Conservation (phyloP, 495 filamentous ascomycete species). For the Neurospora intermedia region DNA sequence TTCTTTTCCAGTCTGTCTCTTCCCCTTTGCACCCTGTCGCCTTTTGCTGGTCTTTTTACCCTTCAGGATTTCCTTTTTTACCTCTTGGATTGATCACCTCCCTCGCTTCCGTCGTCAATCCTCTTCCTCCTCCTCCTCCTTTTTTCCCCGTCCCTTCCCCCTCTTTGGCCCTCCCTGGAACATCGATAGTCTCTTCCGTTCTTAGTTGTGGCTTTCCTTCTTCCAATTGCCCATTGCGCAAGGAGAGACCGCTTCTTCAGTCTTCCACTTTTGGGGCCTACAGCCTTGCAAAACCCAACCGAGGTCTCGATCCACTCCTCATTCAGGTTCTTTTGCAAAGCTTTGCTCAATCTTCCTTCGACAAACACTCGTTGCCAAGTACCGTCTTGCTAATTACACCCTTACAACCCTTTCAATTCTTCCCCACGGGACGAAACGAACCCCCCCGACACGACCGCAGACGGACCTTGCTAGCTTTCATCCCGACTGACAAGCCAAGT, state of each 20-base stretch:
- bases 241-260: neutral
- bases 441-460: neutral
- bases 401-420: neutral
- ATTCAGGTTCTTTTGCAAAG: neutral
- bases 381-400: neutral
- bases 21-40: conserved; percentile 2
- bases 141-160: conserved; percentile 6
- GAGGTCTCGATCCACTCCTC: neutral
- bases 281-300: neutral
- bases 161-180: neutral
- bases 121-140: conserved; percentile 8
- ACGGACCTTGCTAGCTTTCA: neutral
- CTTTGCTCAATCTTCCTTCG: conserved; percentile 1
- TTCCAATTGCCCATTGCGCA: neutral
- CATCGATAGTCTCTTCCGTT: conserved; percentile 1
- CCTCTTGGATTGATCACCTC: conserved; percentile 3
- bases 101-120: conserved; percentile 15
- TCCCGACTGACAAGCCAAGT: neutral
- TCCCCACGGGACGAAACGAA: conserved; percentile 1
- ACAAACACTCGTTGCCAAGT: conserved; percentile 1
- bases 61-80: conserved; percentile 1
- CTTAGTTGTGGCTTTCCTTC: neutral
- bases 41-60: conserved; percentile 5
- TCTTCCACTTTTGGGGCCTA: neutral
- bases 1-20: neutral